Evolutionary conservation across 2,329 filamentous ascomycete genomes (phyloP).

Genomic region (Exophiala phaeomuriformis): DNA sequence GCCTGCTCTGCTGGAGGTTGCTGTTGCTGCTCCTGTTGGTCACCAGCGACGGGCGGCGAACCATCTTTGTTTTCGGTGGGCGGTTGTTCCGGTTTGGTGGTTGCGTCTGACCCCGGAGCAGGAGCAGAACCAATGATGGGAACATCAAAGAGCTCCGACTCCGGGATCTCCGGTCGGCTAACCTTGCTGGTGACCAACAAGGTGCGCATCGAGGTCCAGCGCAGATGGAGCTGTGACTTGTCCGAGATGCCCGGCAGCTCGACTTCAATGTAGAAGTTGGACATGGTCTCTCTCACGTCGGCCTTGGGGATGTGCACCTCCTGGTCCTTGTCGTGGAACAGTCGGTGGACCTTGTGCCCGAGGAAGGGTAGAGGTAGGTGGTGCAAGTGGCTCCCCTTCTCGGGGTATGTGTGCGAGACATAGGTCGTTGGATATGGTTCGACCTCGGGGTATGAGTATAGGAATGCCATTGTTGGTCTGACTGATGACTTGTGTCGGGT

Average conservation of each 20-base stretch:
- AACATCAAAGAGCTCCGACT: slow-evolving; percentile 9
- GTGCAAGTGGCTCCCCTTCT: slow-evolving; percentile 18
- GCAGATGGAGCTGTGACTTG: slow-evolving; percentile 17
- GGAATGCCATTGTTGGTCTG: slow-evolving; percentile 11
- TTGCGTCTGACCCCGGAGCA: not conserved
- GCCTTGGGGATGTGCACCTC: slow-evolving; percentile 18
- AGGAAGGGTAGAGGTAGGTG: slow-evolving; percentile 18
- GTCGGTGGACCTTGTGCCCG: slow-evolving; percentile 16
- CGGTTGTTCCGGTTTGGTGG: not conserved
- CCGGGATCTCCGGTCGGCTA: slow-evolving; percentile 17
- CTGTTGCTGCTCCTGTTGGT: not conserved
- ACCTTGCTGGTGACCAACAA: slow-evolving; percentile 19
- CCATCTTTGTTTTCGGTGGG: not conserved
- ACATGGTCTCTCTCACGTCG: slow-evolving; percentile 22
- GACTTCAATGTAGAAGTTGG: slow-evolving; percentile 25
- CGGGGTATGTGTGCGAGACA: slow-evolving; percentile 20
- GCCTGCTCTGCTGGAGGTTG: not conserved
- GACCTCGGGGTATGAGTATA: slow-evolving; percentile 16
- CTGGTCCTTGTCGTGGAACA: slow-evolving; percentile 19
- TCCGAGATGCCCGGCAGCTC: slow-evolving; percentile 24
- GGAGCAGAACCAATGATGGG: not conserved
- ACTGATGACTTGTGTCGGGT: not conserved
- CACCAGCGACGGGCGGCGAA: not conserved
- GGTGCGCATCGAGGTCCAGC: slow-evolving; percentile 22
- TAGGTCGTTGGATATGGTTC: slow-evolving; percentile 21